Conservation (phyloP, 129 eudicot genomes). For the Flaveria brownii region DNA sequence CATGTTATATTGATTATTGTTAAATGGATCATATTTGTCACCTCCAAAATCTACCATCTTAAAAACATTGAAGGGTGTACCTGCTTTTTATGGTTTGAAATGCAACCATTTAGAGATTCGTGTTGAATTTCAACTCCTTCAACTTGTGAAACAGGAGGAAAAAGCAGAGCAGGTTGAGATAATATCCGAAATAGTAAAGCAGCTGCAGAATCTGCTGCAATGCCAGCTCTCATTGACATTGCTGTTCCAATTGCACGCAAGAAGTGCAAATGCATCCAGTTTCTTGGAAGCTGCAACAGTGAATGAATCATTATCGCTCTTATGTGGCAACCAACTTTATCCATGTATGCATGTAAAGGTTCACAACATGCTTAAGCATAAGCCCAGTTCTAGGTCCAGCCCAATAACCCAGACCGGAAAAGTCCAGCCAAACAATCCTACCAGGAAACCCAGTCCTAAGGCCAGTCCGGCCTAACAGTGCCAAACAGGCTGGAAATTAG, state of each 20-base stretch:
- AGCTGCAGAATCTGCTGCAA: conserved; percentile 99
- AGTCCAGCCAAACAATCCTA: background rate
- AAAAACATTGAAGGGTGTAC: conserved; percentile 35
- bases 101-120: conserved; percentile 51
- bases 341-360: conserved; percentile 1
- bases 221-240: conserved; percentile 95
- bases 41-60: conserved; percentile 1
- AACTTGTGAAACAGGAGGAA: conserved; percentile 88
- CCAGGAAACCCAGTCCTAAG: background rate
- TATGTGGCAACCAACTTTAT: conserved; percentile 11
- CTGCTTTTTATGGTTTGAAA: conserved; percentile 58
- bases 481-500: background rate
- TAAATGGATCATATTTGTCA: background rate
- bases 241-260: conserved; percentile 97
- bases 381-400: background rate
- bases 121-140: conserved; percentile 74
- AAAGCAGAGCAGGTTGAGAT: conserved; percentile 95
- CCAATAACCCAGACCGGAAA: background rate
- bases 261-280: conserved; percentile 99
- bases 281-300: conserved; percentile 80
- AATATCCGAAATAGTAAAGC: conserved; percentile 93
- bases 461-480: background rate
- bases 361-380: background rate
- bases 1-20: background rate
- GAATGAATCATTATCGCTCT: conserved; percentile 25